phyloP scores from a whole-genome alignment of 306 rosid species.

The Trifolium repens region DNA sequence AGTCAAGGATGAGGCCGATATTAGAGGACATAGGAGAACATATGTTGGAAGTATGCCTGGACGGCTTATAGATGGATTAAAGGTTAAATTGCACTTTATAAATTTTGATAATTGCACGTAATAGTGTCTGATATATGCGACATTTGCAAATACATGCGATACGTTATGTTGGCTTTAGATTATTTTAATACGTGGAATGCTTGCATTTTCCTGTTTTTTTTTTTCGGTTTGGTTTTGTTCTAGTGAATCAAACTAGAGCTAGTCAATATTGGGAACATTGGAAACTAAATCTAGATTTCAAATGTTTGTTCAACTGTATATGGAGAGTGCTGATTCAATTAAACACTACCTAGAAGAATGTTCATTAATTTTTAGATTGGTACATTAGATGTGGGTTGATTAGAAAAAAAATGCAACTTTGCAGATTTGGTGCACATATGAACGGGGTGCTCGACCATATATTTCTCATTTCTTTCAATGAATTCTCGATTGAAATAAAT shows the following conservation, averaged over 20 bases:
- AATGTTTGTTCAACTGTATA: constrained; percentile 21
- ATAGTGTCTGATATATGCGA: constrained; percentile 33
- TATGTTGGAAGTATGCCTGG: constrained; percentile 99
- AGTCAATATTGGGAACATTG: constrained; percentile 32
- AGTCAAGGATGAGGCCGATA: constrained; percentile 99
- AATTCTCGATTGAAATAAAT: no score
- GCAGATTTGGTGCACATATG: no score
- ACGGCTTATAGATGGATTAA: constrained; percentile 93
- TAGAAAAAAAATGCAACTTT: no score
- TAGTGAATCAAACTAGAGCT: constrained; percentile 30
- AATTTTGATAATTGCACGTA: constrained; percentile 16
- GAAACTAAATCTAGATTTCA: constrained; percentile 27
- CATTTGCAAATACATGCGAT: constrained; percentile 23
- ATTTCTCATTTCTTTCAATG: no score
- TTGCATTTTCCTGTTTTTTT: constrained; percentile 24
- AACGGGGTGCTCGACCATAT: no score
- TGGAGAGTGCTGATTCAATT: constrained; percentile 27
- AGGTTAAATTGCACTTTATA: constrained; percentile 57
- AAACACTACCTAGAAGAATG: not conserved
- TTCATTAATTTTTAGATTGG: no score
- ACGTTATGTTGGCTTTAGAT: constrained; percentile 17
- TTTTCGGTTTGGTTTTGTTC: constrained; percentile 14
- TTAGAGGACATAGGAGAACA: constrained; percentile 99
- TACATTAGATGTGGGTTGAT: no score
- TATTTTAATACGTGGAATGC: constrained; percentile 12